Evolutionary conservation across 768 basidiomycete species (phyloP).

Genomic region (Kwoniella botswanensis): DNA sequence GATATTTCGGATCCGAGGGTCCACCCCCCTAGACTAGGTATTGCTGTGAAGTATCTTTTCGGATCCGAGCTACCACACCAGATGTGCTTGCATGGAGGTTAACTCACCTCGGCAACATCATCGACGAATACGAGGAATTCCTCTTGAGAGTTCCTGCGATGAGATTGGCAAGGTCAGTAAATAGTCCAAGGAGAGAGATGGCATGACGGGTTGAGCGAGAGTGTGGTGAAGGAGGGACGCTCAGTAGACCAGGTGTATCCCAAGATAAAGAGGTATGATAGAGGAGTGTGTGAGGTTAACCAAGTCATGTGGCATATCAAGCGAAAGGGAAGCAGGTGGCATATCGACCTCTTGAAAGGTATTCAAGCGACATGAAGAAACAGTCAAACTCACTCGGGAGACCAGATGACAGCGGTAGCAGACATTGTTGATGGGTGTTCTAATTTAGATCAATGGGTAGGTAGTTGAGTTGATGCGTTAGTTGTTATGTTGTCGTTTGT

Average conservation of each 20-base stretch:
- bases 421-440: constrained; percentile 14
- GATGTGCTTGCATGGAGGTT: not conserved
- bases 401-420: constrained; percentile 24
- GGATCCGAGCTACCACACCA: constrained; percentile 4
- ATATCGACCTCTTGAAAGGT: too few relatives aligned
- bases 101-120: constrained; percentile 49
- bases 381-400: constrained; percentile 17
- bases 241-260: too few relatives aligned
- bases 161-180: not conserved
- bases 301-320: not conserved
- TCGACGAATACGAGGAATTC: constrained; percentile 46
- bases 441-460: not conserved
- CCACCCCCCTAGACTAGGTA: too few relatives aligned
- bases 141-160: constrained; percentile 20
- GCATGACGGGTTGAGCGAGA: too few relatives aligned
- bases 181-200: not conserved
- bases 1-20: too few relatives aligned
- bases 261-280: too few relatives aligned
- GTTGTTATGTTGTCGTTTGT: constrained; percentile 4
- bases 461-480: not conserved
- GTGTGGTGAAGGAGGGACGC: too few relatives aligned
- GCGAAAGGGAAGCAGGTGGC: not conserved
- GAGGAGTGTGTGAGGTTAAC: too few relatives aligned
- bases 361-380: too few relatives aligned
- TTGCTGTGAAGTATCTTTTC: too few relatives aligned